Percentiles rank a stretch among this genome's conserved stretches.
Conservation (phyloP, 2,329 filamentous ascomycete genomes). For the Pyricularia grisea region DNA sequence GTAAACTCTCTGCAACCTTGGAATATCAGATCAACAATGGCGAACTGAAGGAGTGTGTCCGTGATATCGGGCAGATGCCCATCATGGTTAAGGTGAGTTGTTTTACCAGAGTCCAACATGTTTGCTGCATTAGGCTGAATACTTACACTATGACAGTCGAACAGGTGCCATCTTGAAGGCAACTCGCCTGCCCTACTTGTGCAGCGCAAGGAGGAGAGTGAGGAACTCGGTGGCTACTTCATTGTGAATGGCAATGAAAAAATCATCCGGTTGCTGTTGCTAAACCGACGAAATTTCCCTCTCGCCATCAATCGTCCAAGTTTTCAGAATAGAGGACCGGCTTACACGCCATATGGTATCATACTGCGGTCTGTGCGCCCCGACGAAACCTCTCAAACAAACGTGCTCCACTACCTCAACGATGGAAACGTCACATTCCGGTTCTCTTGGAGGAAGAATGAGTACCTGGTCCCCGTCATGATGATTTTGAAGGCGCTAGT, state of each 20-base stretch:
- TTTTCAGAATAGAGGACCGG: constrained; percentile 76
- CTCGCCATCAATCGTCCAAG: constrained; percentile 89
- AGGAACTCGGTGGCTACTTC: constrained; percentile 95
- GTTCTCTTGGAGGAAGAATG: constrained; percentile 96
- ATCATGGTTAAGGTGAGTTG: constrained; percentile 77
- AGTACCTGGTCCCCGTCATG: constrained; percentile 90
- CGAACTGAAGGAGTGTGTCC: constrained; percentile 70
- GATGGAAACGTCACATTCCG: constrained; percentile 96
- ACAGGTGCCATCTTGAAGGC: constrained; percentile 81
- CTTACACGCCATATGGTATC: constrained; percentile 85
- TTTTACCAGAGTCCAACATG: neutral
- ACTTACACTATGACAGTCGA: constrained; percentile 48
- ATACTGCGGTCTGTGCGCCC: constrained; percentile 86
- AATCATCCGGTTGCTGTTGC: constrained; percentile 82
- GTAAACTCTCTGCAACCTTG: constrained; percentile 72
- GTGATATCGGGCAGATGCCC: constrained; percentile 81
- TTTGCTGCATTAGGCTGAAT: neutral
- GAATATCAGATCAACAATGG: constrained; percentile 84
- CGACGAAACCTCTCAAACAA: constrained; percentile 97
- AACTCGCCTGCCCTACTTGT: constrained; percentile 77
- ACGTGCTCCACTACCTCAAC: constrained; percentile 88
- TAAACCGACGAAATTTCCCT: constrained; percentile 87
- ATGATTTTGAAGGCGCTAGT: constrained; percentile 94
- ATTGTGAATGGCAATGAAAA: constrained; percentile 97
- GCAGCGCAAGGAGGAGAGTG: constrained; percentile 83